Percentiles rank a stretch among this genome's conserved stretches.
Conservation (phyloP, 225 moss, liverwort and hornwort genomes). For the Sphagnum contortum region DNA sequence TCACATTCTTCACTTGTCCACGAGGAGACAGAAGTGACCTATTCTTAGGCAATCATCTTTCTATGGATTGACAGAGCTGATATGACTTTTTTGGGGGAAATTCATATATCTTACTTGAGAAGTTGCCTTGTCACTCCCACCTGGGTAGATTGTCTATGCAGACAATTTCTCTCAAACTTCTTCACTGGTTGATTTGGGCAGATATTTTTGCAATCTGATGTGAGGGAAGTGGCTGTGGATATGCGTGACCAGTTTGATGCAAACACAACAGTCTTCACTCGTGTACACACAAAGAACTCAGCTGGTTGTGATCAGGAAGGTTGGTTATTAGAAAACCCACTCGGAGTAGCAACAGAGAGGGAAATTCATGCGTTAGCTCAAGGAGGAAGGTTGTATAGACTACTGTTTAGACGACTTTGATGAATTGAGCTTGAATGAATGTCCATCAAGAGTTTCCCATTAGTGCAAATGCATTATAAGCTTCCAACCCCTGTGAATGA, state of each 20-base stretch:
- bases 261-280: conserved; percentile 17
- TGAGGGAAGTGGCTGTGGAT: conserved; percentile 68
- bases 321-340: conserved; percentile 60
- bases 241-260: conserved; percentile 67
- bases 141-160: not conserved
- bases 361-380: conserved; percentile 65
- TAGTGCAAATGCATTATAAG: too few species aligned
- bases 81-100: not conserved
- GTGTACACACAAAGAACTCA: conserved; percentile 13
- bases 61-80: not conserved
- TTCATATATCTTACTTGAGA: too few species aligned
- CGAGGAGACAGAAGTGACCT: too few species aligned
- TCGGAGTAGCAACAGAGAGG: conserved; percentile 67
- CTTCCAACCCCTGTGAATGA: too few species aligned
- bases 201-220: conserved; percentile 73
- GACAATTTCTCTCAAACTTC: not conserved
- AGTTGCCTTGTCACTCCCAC: too few species aligned
- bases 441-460: too few species aligned
- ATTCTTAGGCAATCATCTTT: too few species aligned
- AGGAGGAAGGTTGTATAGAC: conserved; percentile 55
- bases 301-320: conserved; percentile 31
- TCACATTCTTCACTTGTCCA: too few species aligned
- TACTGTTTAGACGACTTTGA: conserved; percentile 29
- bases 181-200: conserved; percentile 7
- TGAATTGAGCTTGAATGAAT: too few species aligned